Conservation (phyloP, 257 asterid genomes). For the Nicotiana sylvestris region DNA sequence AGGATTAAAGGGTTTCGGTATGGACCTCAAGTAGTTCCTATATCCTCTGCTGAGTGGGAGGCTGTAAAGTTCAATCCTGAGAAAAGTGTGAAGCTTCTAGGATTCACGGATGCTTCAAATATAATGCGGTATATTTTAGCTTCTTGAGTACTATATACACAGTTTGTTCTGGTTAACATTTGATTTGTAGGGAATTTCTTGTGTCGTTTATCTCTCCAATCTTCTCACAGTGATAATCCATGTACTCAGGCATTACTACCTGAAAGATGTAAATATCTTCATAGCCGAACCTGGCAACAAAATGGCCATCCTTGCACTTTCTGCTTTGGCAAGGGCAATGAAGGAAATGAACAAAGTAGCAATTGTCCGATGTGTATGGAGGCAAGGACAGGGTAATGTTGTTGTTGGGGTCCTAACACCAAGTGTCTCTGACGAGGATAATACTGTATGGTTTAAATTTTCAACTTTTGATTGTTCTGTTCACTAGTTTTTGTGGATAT, state of each 20-base stretch:
- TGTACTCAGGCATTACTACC: slow-evolving; percentile 72
- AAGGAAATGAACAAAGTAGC: slow-evolving; percentile 86
- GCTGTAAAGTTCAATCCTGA: slow-evolving; percentile 95
- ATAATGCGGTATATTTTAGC: slow-evolving; percentile 68
- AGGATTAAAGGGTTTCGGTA: slow-evolving; percentile 90
- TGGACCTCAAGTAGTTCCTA: slow-evolving; percentile 99
- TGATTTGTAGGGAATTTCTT: slow-evolving; percentile 5
- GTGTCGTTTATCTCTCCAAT: slow-evolving; percentile 12
- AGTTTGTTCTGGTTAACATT: slow-evolving; percentile 9
- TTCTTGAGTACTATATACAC: slow-evolving; percentile 17
- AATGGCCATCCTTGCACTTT: slow-evolving; percentile 65
- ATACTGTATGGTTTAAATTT: slow-evolving; percentile 27
- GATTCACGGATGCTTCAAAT: slow-evolving; percentile 79
- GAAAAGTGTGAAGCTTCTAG: slow-evolving; percentile 90
- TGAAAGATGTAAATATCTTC: slow-evolving; percentile 91
- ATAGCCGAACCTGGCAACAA: slow-evolving; percentile 85
- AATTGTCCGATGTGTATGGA: slow-evolving; percentile 93
- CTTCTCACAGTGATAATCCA: slow-evolving; percentile 11
- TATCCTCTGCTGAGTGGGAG: slow-evolving; percentile 87
- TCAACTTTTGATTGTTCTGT: neutral
- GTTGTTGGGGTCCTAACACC: slow-evolving; percentile 89
- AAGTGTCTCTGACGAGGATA: slow-evolving; percentile 60
- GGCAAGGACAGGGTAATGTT: slow-evolving; percentile 91
- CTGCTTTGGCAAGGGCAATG: slow-evolving; percentile 92
- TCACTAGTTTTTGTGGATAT: neutral